Conservation (phyloP, 2,329 filamentous ascomycete genomes). For the Sphaerulina vaccinii region DNA sequence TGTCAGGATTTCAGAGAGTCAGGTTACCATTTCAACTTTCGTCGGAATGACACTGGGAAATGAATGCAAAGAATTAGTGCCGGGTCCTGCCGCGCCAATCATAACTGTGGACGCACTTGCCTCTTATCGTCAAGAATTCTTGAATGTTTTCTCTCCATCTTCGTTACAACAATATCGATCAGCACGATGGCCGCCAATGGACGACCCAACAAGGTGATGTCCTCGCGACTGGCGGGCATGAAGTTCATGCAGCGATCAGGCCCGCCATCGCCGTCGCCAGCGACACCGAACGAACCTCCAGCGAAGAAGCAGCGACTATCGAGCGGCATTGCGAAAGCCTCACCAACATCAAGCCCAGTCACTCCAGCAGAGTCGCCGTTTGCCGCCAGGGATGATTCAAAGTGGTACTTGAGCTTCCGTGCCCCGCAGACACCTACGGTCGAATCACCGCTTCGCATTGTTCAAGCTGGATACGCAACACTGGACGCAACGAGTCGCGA, state of each 20-base stretch:
- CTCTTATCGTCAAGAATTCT: background rate
- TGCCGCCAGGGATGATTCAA: slow-evolving; percentile 65
- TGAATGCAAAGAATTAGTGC: too few relatives aligned
- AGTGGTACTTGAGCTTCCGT: slow-evolving; percentile 68
- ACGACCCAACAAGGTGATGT: slow-evolving; percentile 67
- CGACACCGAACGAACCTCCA: slow-evolving; percentile 51
- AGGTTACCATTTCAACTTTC: too few relatives aligned
- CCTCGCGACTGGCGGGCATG: slow-evolving; percentile 77
- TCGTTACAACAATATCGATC: background rate
- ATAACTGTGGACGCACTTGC: too few relatives aligned
- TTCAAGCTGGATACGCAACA: slow-evolving; percentile 60
- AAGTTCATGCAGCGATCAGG: slow-evolving; percentile 87
- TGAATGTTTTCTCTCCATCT: background rate
- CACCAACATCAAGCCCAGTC: slow-evolving; percentile 37
- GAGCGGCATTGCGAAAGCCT: slow-evolving; percentile 40
- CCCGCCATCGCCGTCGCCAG: slow-evolving; percentile 62
- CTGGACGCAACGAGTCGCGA: slow-evolving; percentile 42
- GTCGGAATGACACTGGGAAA: too few relatives aligned
- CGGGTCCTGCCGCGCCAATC: too few relatives aligned
- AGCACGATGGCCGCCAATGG: slow-evolving; percentile 20
- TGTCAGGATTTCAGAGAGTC: too few relatives aligned
- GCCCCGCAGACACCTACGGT: slow-evolving; percentile 39
- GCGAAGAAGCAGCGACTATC: slow-evolving; percentile 65
- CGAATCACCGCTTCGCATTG: slow-evolving; percentile 51
- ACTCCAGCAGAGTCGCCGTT: slow-evolving; percentile 47